phyloP scores from a whole-genome alignment of 345 rosid species.

The Cardiospermum halicacabum region DNA sequence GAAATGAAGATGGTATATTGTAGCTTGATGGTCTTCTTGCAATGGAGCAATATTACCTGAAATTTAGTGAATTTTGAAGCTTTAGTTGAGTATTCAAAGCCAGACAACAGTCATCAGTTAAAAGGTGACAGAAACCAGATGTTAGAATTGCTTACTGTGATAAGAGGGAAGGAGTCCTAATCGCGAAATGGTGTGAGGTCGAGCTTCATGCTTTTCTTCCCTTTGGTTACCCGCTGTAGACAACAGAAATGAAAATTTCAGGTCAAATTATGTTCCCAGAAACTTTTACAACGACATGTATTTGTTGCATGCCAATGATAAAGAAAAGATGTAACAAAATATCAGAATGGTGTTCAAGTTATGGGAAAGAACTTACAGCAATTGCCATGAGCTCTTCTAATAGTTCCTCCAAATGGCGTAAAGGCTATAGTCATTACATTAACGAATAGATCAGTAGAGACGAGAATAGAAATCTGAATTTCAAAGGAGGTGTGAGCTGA shows the following conservation, averaged over 20 bases:
- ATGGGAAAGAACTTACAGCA: slow-evolving; percentile 58
- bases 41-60: background rate
- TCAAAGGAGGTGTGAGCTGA: background rate
- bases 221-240: slow-evolving; percentile 74
- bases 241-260: background rate
- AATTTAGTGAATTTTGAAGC: background rate
- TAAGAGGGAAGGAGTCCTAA: slow-evolving; percentile 16
- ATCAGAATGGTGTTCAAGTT: background rate
- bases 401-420: slow-evolving; percentile 82
- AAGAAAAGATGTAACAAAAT: background rate
- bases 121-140: background rate
- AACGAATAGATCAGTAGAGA: background rate
- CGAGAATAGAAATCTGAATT: background rate
- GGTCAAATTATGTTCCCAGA: slow-evolving; percentile 6
- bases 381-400: slow-evolving; percentile 85
- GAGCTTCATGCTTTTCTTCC: slow-evolving; percentile 63
- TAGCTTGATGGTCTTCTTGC: background rate
- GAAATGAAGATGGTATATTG: background rate
- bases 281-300: too few relatives aligned
- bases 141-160: slow-evolving; percentile 11
- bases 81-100: background rate
- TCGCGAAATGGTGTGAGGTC: slow-evolving; percentile 79
- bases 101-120: background rate
- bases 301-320: background rate
- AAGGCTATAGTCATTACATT: slow-evolving; percentile 47